Evolutionary conservation across 441 rosid species (phyloP), one percentile per base, ranked within the genome.

Genomic region (Raphanus hybrid): DNA sequence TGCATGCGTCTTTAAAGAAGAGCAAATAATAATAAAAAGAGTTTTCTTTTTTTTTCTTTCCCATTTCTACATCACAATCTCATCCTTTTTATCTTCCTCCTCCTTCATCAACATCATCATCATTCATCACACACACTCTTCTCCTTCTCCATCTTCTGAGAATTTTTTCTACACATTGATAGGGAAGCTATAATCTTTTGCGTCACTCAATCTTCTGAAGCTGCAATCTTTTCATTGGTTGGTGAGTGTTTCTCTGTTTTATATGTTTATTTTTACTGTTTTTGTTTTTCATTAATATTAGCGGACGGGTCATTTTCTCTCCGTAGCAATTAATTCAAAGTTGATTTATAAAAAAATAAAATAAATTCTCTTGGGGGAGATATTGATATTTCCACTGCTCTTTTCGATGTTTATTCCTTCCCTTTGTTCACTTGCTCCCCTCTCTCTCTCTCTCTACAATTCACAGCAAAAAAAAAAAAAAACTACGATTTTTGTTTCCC

Each of bases 401-500:
- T 84, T 91, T 89, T 88, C 93, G 89, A 89, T 84, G 96, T 89
- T 91, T 88, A 91, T 94, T 94, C 97, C 89, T 90, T 90, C 88
- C 45, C 87, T 85, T 89, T 87, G 89, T 85, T 81, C 85, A 80
- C 77, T 81, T 83, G 79, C 82, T 84, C 81, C 84, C 3, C 77
- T 80, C 82, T 78, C 81, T 84, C 81, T 85, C 8, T 76, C 80
- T 81, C 86, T 74, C 69, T 75, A 11, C 65, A 74, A 73, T 82
- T 76, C 78, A 48, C 73, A 67, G 63, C 37, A 60, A 26, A 3
- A 32, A 32, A 5, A 32, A 18, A n/a, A 12, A 37, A 41, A 59
- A 66, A 14, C 29, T 45, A 26, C 20, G 52, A 64, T 72, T 68
- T 75, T 83, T 80, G 74, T 65, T 50, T 52, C 73, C 77, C 18